These are phyloP conservation scores for Oryza glumipatula DNA, from an alignment of 176 grass and related monocot genomes.

Conservation along the genomic window DNA sequence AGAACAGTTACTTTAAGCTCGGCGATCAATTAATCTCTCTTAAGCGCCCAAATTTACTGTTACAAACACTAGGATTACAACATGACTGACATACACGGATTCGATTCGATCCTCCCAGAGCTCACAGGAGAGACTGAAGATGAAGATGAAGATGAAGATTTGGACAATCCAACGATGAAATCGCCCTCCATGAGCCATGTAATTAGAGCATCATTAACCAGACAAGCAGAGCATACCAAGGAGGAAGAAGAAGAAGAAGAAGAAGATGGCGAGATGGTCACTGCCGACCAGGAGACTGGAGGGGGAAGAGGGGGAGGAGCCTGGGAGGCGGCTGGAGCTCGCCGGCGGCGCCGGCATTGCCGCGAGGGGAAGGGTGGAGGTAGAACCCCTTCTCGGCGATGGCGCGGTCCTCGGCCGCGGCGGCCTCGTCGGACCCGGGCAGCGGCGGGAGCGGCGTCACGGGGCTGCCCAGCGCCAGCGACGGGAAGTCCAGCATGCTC, in stretches of 20 bases:
- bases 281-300: constrained; percentile 56
- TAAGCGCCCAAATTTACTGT: constrained; percentile 65
- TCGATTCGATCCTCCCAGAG: constrained; percentile 28
- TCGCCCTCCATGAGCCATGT: constrained; percentile 28
- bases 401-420: constrained; percentile 82
- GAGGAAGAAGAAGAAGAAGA: not conserved
- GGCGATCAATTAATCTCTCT: constrained; percentile 62
- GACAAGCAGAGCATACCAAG: constrained; percentile 45
- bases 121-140: constrained; percentile 8
- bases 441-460: constrained; percentile 79
- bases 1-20: constrained; percentile 15
- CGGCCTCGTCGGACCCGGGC: constrained; percentile 63
- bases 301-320: constrained; percentile 85
- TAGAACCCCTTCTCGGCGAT: constrained; percentile 95
- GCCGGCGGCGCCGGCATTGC: constrained; percentile 39
- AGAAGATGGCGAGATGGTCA: constrained; percentile 20
- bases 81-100: constrained; percentile 36
- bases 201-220: constrained; percentile 38
- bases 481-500: constrained; percentile 80
- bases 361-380: constrained; percentile 83
- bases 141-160: constrained; percentile 9
- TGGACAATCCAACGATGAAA: constrained; percentile 42
- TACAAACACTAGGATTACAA: constrained; percentile 59
- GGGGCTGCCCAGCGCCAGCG: constrained; percentile 71
- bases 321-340: constrained; percentile 62